Evolutionary conservation across 2,329 filamentous ascomycete genomes (phyloP).

Genomic region (Xenoacremonium recifei): DNA sequence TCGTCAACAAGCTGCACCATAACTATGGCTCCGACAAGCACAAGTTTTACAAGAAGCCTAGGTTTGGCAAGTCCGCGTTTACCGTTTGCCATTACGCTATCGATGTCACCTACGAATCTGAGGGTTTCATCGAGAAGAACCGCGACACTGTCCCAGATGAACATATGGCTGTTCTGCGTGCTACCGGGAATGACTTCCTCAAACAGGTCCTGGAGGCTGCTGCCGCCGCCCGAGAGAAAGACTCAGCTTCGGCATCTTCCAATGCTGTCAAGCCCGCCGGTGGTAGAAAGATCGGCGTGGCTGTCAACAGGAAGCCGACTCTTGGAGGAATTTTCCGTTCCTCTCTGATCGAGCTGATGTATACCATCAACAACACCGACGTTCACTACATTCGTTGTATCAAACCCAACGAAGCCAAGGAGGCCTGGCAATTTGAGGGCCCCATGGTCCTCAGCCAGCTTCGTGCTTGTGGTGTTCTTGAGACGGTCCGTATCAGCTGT

Average conservation of each 20-base stretch:
- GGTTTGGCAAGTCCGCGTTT: constrained; percentile 96
- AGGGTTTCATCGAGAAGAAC: constrained; percentile 99
- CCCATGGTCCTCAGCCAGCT: constrained; percentile 98
- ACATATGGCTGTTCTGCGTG: constrained; percentile 88
- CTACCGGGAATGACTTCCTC: constrained; percentile 83
- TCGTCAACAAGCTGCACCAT: constrained; percentile 93
- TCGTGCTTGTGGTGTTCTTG: constrained; percentile 95
- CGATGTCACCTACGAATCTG: constrained; percentile 97
- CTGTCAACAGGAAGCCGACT: constrained; percentile 93
- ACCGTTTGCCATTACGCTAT: constrained; percentile 98
- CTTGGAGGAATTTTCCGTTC: constrained; percentile 98
- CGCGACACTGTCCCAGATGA: constrained; percentile 97
- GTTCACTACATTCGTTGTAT: constrained; percentile 99
- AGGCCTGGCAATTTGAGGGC: constrained; percentile 96
- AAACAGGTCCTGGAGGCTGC: constrained; percentile 82
- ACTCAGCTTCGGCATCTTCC: constrained; percentile 62
- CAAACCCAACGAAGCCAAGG: constrained; percentile 97
- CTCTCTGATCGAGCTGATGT: constrained; percentile 96
- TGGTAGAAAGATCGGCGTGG: constrained; percentile 85
- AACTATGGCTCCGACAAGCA: constrained; percentile 90
- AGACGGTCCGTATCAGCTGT: constrained; percentile 96
- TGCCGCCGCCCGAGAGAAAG: constrained; percentile 85
- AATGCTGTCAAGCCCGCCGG: constrained; percentile 76
- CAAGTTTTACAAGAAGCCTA: constrained; percentile 97
- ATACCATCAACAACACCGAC: constrained; percentile 95